Base-by-base conservation (phyloP, 78 protist species). In the Capsaspora owczarzaki region DNA sequence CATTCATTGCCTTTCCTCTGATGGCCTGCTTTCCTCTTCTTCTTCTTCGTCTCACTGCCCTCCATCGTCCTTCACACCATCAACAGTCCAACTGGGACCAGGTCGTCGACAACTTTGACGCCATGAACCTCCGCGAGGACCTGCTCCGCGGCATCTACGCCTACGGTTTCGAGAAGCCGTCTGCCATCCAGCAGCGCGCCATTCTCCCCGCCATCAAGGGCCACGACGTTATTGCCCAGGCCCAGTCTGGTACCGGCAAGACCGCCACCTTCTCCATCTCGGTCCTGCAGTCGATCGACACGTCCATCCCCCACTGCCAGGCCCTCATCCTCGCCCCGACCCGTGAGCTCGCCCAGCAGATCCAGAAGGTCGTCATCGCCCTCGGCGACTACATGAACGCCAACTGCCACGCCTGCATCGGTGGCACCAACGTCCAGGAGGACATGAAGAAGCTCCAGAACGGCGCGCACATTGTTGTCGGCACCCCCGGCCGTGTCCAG, bases 401-500 rank as follows among this genome's bases (percentile, higher is more conserved):
- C 25, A 20, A 70, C 49, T 84, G 89, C 83, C 90, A 92, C 80
- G 96, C 96, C 27, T 94, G 98, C 89, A 89, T 98, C 44, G 99
- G 99, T 56, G 99, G 99, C 47, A 94, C 97, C 35, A 74, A 70
- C 61, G 92, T 96, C 63, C 81, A 91, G 43, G 98, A 96, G 70
- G 98, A 95, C 87, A 89, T 95, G 31, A 46, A 53, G 60, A 68
- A 40, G 56, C 91, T 98, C 53, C 90, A 89, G 74, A 27, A 1
- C 38, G 94, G 96, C 2, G 94, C 87, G n/a, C 99, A 98, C 79
- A 80, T 98, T 22, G 95, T 97, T 29, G 96, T 96, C 41, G 99
- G 99, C 47, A 98, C 99, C 0, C 99, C 99, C 53, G 99, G 99
- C 41, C 95, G 99, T 61, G 99, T 97, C 72, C 85, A 56, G 72